Conservation (phyloP, 1,284 basidiomycete species). For the Apiotrichum gracile region DNA sequence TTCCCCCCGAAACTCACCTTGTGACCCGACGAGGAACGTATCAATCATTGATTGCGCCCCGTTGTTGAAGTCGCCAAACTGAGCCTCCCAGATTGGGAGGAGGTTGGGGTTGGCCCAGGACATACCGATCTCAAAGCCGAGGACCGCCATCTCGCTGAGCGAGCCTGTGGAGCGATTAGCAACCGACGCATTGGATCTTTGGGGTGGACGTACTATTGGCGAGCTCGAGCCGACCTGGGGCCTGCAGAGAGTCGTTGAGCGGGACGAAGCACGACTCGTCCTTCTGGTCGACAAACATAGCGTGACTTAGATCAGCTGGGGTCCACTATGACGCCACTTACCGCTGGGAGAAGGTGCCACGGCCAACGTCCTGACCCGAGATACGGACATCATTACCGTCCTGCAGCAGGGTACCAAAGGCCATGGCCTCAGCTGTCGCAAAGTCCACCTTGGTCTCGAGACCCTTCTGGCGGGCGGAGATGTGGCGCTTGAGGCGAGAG, state of each 20-base stretch:
- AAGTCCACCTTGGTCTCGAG: slow-evolving; percentile 72
- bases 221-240: slow-evolving; percentile 63
- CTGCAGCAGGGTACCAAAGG: slow-evolving; percentile 73
- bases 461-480: slow-evolving; percentile 66
- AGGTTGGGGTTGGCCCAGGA: slow-evolving; percentile 76
- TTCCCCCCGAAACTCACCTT: slow-evolving; percentile 55
- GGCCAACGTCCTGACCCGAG: slow-evolving; percentile 81
- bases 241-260: slow-evolving; percentile 58
- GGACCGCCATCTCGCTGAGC: slow-evolving; percentile 74
- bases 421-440: slow-evolving; percentile 81
- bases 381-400: slow-evolving; percentile 75
- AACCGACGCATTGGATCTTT: neutral
- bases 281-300: slow-evolving; percentile 81
- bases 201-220: slow-evolving; percentile 62
- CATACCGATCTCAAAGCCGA: slow-evolving; percentile 80
- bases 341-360: slow-evolving; percentile 85
- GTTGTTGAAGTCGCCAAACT: slow-evolving; percentile 84
- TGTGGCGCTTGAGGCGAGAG: slow-evolving; percentile 67
- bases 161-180: slow-evolving; percentile 58
- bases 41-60: slow-evolving; percentile 83
- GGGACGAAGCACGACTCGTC: slow-evolving; percentile 71
- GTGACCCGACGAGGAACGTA: slow-evolving; percentile 73
- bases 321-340: slow-evolving; percentile 27
- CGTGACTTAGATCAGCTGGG: slow-evolving; percentile 55
- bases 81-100: slow-evolving; percentile 84